Conservation (phyloP, 805 yeast genomes). For the Starmera quercuum region DNA sequence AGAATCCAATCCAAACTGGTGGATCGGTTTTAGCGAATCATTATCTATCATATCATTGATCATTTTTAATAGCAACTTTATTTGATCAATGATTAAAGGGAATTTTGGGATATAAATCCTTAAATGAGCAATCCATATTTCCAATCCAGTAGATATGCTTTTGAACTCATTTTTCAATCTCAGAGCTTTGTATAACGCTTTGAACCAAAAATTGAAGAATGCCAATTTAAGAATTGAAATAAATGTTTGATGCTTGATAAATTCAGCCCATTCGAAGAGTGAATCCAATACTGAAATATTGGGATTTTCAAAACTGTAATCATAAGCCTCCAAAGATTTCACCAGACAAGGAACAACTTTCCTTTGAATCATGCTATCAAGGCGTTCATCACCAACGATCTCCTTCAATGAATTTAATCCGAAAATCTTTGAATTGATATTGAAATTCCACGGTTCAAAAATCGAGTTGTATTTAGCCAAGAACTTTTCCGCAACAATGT, state of each 20-base stretch:
- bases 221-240: slow-evolving; percentile 22
- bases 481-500: slow-evolving; percentile 16
- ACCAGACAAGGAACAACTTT: slow-evolving; percentile 16
- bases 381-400: slow-evolving; percentile 20
- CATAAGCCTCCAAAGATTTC: neutral
- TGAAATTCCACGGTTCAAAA: slow-evolving; percentile 13
- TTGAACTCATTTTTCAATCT: slow-evolving; percentile 6
- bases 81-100: slow-evolving; percentile 7
- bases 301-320: slow-evolving; percentile 9
- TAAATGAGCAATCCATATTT: slow-evolving; percentile 22
- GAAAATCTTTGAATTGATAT: slow-evolving; percentile 2
- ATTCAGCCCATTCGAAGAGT: slow-evolving; percentile 18
- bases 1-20: slow-evolving; percentile 4
- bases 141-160: slow-evolving; percentile 21
- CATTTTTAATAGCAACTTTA: slow-evolving; percentile 21
- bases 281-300: slow-evolving; percentile 10
- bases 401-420: slow-evolving; percentile 26
- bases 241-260: slow-evolving; percentile 11
- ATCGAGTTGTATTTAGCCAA: slow-evolving; percentile 12
- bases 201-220: slow-evolving; percentile 25
- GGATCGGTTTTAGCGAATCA: slow-evolving; percentile 5
- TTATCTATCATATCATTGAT: slow-evolving; percentile 22
- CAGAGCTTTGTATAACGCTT: slow-evolving; percentile 7
- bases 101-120: slow-evolving; percentile 9
- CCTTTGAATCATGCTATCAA: slow-evolving; percentile 11